These are phyloP conservation scores for Stemphylium beticola DNA, from an alignment of 2,329 filamentous ascomycete genomes.

Conservation along the genomic window DNA sequence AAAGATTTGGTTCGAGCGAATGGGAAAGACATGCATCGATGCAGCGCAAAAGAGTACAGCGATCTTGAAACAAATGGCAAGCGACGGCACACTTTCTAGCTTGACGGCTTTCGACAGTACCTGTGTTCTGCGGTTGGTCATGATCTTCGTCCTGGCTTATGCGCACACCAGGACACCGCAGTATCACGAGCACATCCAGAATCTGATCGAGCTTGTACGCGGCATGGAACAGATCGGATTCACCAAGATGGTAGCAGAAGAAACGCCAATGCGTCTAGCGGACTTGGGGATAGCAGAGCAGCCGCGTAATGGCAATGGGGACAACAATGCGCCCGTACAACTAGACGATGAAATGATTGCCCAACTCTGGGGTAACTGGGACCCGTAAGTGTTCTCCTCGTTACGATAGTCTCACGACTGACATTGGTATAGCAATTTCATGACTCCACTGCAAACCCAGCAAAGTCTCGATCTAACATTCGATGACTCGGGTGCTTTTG, in stretches of 20 bases:
- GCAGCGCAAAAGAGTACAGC: slow-evolving; percentile 38
- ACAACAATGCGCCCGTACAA: slow-evolving; percentile 19
- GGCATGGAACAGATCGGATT: slow-evolving; percentile 46
- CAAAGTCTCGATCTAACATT: slow-evolving; percentile 42
- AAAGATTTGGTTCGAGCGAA: slow-evolving; percentile 43
- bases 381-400: slow-evolving; percentile 31
- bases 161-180: slow-evolving; percentile 36
- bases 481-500: slow-evolving; percentile 40
- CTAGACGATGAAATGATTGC: slow-evolving; percentile 39
- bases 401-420: background rate
- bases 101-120: slow-evolving; percentile 47
- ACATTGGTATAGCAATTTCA: slow-evolving; percentile 30
- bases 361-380: slow-evolving; percentile 41
- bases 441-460: slow-evolving; percentile 44
- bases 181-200: slow-evolving; percentile 37
- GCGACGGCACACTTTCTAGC: slow-evolving; percentile 34
- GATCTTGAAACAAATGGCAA: slow-evolving; percentile 39
- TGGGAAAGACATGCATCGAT: slow-evolving; percentile 44
- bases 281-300: slow-evolving; percentile 38
- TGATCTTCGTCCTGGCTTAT: slow-evolving; percentile 47
- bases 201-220: slow-evolving; percentile 27
- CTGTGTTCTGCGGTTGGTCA: slow-evolving; percentile 40
- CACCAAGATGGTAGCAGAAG: slow-evolving; percentile 42
- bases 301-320: background rate
- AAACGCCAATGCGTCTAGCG: slow-evolving; percentile 40